A percentile compares a stretch with the other conserved stretches of the same genome.
These are phyloP conservation scores for Botryotinia narcissicola DNA, from an alignment of 2,329 filamentous ascomycete species.

Conservation along the genomic window DNA sequence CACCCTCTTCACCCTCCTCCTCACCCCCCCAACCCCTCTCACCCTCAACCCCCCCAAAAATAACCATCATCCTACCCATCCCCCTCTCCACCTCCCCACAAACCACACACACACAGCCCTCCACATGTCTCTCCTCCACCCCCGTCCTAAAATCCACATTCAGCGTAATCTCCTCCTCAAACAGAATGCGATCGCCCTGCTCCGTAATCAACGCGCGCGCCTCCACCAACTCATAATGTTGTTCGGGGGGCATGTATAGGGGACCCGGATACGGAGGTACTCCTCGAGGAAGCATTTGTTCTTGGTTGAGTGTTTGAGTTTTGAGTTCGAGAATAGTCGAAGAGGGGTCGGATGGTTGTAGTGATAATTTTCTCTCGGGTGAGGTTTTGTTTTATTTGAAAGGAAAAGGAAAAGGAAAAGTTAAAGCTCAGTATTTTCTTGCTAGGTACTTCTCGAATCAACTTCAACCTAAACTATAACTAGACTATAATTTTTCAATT, in stretches of 20 bases:
- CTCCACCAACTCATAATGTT: neutral
- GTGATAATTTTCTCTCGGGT: neutral
- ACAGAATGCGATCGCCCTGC: neutral
- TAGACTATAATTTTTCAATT: neutral
- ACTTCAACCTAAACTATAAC: too few species aligned
- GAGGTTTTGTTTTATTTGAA: neutral
- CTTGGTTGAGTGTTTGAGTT: neutral
- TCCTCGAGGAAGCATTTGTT: neutral
- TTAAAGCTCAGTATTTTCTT: too few species aligned
- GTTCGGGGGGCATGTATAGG: neutral
- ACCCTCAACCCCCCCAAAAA: neutral
- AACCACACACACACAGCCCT: neutral
- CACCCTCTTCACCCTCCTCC: too few species aligned
- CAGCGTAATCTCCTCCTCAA: neutral
- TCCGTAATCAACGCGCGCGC: neutral
- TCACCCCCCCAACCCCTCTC: too few species aligned
- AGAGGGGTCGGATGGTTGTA: neutral
- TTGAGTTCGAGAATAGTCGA: neutral
- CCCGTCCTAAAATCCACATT: slow-evolving; percentile 10
- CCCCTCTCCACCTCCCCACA: neutral
- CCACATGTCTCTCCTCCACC: neutral
- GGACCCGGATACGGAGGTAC: neutral
- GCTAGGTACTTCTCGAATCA: neutral
- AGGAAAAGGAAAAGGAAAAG: neutral
- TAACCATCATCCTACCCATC: neutral